Evolutionary conservation across 371 early-diverging fungal species (phyloP), one percentile per base, ranked within the genome.

Genomic region (Conidiobolus incongruus): DNA sequence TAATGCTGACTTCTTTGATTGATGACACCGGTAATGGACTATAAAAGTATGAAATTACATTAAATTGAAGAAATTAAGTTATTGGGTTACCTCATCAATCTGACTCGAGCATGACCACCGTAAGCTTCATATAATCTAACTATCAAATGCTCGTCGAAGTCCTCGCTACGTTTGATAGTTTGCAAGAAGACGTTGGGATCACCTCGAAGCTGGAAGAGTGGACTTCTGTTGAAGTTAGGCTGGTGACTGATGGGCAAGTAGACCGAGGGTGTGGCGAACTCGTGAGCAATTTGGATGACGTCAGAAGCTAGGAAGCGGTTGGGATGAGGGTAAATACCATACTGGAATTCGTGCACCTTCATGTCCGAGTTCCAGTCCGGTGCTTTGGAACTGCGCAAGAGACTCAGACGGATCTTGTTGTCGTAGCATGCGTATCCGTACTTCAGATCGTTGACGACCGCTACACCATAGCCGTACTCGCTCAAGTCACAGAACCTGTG

Each of bases 401-500:
- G 49, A 1, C 84, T 78, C 38, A 96, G 53, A 0, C 82, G 56
- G 64, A 93, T 90, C 0, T 70, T 63, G 43, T 81, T 82, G 7
- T 63, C 81, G 41, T 81, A 72, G 19, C 76, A 75, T 0, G 91
- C 70, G 59, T 82, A 84, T 26, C 83, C 80, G 47, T 82, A 87
- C 47, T 82, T 91, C 72, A 84, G 75, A 55, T 96, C 91, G 53
- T 85, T 94, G 46, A 93, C 50, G 41, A 96, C 55, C 0, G 93
- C 77, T n/a, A 91, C 78, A 35, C 97, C 97, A 54, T 81, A 92
- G 2, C 86, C 91, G 37, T 66, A 72, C 49, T 96, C 94, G 0
- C 85, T 85, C 13, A 89, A 60, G 48, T 94, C 94, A 10, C 79
- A 90, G 60, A 81, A 96, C 52, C 81, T 87, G 68, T 96, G 97